Evolutionary conservation across 1,284 basidiomycete genomes (phyloP).

Genomic region (Cryptococcus maquisensis): DNA sequence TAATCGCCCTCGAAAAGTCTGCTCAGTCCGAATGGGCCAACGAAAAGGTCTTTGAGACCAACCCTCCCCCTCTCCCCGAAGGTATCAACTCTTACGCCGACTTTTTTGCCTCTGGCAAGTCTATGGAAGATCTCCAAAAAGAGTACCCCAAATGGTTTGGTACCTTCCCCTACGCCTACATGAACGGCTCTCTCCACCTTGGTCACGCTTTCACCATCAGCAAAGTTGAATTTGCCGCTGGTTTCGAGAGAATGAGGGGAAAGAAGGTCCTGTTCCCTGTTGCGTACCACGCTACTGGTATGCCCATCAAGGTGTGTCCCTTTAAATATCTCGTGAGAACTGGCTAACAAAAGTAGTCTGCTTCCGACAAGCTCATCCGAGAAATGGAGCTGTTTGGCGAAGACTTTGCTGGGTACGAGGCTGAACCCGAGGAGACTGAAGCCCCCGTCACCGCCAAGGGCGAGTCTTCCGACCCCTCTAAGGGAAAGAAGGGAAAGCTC

Average conservation of each 20-base stretch:
- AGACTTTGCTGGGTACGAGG: conserved; percentile 74
- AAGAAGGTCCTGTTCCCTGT: conserved; percentile 93
- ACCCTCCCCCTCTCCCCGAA: conserved; percentile 69
- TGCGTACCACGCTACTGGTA: conserved; percentile 93
- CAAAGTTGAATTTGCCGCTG: conserved; percentile 95
- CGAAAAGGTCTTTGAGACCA: conserved; percentile 65
- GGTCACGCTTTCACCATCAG: conserved; percentile 98
- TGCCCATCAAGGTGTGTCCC: conserved; percentile 89
- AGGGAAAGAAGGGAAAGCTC: conserved; percentile 95
- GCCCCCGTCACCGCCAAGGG: conserved; percentile 37
- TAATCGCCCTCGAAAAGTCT: conserved; percentile 74
- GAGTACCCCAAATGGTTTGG: conserved; percentile 96
- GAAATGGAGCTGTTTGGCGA: conserved; percentile 95
- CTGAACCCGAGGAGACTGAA: conserved; percentile 25
- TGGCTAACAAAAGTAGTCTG: conserved; percentile 57
- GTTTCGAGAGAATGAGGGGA: conserved; percentile 92
- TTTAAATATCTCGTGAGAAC: neutral
- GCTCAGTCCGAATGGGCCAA: conserved; percentile 76
- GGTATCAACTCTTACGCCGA: conserved; percentile 59
- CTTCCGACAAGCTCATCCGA: conserved; percentile 93
- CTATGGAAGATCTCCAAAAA: conserved; percentile 50
- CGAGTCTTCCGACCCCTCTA: conserved; percentile 51
- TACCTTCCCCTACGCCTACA: conserved; percentile 93
- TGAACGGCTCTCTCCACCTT: conserved; percentile 96
- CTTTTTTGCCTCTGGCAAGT: conserved; percentile 50